These are phyloP conservation scores for Cryphonectria naterciae DNA, from an alignment of 2,329 filamentous ascomycete genomes.

Conservation along the genomic window DNA sequence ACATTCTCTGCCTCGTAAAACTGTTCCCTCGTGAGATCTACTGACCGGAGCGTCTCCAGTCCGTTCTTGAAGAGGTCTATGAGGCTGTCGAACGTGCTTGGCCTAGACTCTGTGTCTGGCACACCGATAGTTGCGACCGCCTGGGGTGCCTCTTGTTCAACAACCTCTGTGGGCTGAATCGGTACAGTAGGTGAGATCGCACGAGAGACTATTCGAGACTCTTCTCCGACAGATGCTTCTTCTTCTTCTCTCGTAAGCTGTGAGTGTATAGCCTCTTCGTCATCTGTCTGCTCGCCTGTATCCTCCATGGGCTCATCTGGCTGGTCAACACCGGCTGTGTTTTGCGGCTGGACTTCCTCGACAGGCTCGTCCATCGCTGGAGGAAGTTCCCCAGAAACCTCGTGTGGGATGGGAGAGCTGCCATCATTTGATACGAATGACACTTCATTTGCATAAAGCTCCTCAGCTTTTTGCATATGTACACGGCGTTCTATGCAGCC, in stretches of 20 bases:
- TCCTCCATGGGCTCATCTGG: slow-evolving; percentile 12
- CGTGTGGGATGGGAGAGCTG: not conserved
- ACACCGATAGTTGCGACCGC: not conserved
- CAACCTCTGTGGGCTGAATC: slow-evolving; percentile 10
- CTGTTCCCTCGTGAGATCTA: slow-evolving; percentile 65
- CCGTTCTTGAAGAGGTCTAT: slow-evolving; percentile 58
- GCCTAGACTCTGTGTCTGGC: not conserved
- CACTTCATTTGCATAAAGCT: slow-evolving; percentile 5
- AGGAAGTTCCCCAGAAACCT: slow-evolving; percentile 13
- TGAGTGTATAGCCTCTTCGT: slow-evolving; percentile 27
- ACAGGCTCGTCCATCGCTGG: not conserved
- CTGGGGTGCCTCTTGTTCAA: slow-evolving; percentile 6
- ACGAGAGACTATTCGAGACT: slow-evolving; percentile 5
- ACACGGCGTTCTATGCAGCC: slow-evolving; percentile 1
- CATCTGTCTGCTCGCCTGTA: slow-evolving; percentile 8
- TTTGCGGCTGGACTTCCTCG: not conserved
- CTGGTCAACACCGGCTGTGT: not conserved
- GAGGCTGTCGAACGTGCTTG: slow-evolving; percentile 51
- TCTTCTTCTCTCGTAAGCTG: slow-evolving; percentile 27
- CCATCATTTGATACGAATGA: not conserved
- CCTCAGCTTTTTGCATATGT: slow-evolving; percentile 4
- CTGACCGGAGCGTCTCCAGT: slow-evolving; percentile 61
- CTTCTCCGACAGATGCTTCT: slow-evolving; percentile 17
- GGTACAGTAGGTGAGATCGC: slow-evolving; percentile 1
- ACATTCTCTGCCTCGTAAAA: slow-evolving; percentile 76